A percentile compares a stretch with the other conserved stretches of the same genome.
phyloP scores from a whole-genome alignment of 2,329 filamentous ascomycete species.

The Cytospora leucostoma region DNA sequence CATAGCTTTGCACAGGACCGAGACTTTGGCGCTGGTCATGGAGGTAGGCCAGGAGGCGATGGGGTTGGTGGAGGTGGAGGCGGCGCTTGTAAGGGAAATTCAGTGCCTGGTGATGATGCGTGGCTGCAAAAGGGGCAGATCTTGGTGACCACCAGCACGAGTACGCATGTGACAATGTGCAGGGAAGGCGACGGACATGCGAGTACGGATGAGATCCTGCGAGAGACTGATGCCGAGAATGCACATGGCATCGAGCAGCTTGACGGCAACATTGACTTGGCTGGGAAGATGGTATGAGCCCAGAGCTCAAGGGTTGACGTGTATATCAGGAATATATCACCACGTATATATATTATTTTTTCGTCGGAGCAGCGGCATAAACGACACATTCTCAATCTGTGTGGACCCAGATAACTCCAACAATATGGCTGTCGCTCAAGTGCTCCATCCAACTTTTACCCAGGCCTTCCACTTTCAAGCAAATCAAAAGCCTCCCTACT shows the following conservation, averaged over 20 bases:
- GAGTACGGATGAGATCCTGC: conserved; percentile 21
- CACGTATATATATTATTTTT: neutral
- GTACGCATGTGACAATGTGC: conserved; percentile 17
- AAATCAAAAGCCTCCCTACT: conserved; percentile 69
- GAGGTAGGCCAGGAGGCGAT: neutral
- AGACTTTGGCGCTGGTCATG: conserved; percentile 2
- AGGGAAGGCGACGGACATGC: conserved; percentile 17
- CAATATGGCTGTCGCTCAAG: too few relatives aligned
- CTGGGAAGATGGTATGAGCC: neutral
- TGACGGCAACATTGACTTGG: neutral
- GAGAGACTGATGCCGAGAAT: conserved; percentile 9
- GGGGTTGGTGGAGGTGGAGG: neutral
- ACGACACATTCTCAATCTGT: neutral
- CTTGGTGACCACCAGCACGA: conserved; percentile 23
- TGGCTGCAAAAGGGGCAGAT: conserved; percentile 16
- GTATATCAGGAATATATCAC: neutral
- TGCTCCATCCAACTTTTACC: neutral
- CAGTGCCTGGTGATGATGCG: neutral
- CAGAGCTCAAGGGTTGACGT: neutral
- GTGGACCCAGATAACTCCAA: neutral
- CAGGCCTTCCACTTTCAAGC: conserved; percentile 61
- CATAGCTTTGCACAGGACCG: conserved; percentile 24
- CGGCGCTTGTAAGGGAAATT: neutral
- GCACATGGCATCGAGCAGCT: neutral
- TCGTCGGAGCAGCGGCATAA: too few relatives aligned